Conservation (phyloP, 805 yeast species). For the Kregervanrija pseudodelftensis region DNA sequence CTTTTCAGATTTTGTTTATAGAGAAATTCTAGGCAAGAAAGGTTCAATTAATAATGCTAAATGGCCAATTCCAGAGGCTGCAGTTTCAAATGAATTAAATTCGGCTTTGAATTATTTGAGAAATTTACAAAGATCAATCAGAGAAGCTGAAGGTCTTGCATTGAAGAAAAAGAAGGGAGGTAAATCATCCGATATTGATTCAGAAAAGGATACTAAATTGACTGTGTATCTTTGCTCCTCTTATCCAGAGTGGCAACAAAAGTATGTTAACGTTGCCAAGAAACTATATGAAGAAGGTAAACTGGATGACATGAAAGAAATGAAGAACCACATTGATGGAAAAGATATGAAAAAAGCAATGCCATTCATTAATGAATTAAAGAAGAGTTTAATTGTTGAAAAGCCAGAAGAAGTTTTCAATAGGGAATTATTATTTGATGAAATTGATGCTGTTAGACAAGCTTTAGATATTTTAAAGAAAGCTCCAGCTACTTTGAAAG, state of each 20-base stretch:
- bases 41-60: slow-evolving; percentile 60
- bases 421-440: slow-evolving; percentile 81
- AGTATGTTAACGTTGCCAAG: slow-evolving; percentile 61
- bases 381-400: slow-evolving; percentile 69
- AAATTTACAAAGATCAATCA: slow-evolving; percentile 68
- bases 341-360: slow-evolving; percentile 96
- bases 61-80: slow-evolving; percentile 74
- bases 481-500: slow-evolving; percentile 53
- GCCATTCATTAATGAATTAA: slow-evolving; percentile 88
- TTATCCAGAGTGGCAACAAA: slow-evolving; percentile 69
- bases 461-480: slow-evolving; percentile 51
- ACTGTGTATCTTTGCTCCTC: slow-evolving; percentile 67
- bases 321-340: slow-evolving; percentile 59
- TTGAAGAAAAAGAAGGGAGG: slow-evolving; percentile 83
- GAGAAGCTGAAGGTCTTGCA: slow-evolving; percentile 89
- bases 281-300: slow-evolving; percentile 60
- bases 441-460: slow-evolving; percentile 54
- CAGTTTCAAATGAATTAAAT: slow-evolving; percentile 51
- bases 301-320: slow-evolving; percentile 55
- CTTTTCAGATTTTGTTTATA: slow-evolving; percentile 83
- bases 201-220: slow-evolving; percentile 63
- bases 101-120: slow-evolving; percentile 79
- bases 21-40: slow-evolving; percentile 65
- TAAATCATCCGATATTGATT: slow-evolving; percentile 68
- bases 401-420: slow-evolving; percentile 76